Conservation (phyloP, 257 asterid genomes). For the Nicotiana paniculata region DNA sequence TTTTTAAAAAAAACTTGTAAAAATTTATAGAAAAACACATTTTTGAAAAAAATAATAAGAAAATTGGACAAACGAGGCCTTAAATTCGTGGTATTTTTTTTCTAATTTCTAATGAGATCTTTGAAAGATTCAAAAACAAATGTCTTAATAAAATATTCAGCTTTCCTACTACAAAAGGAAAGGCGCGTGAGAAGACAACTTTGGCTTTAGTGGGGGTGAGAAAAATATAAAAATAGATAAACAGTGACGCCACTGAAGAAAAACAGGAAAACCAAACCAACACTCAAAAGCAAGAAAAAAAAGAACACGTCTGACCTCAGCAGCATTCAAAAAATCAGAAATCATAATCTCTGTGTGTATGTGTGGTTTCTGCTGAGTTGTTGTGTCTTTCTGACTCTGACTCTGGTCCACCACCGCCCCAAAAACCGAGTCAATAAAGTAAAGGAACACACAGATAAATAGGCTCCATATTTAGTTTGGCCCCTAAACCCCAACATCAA, state of each 20-base stretch:
- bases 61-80: no score
- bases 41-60: no score
- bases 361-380: neutral
- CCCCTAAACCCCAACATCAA: constrained; percentile 8
- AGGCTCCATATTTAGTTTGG: neutral
- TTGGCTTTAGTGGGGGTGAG: neutral
- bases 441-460: neutral
- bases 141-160: no score
- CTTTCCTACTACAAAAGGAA: no score
- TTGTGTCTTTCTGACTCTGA: neutral
- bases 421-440: neutral
- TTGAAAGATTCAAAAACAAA: no score
- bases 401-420: neutral
- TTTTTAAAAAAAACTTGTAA: no score
- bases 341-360: neutral
- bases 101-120: no score
- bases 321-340: neutral
- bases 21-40: no score
- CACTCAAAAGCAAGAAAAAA: constrained; percentile 7
- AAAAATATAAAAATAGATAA: neutral
- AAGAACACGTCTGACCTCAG: neutral
- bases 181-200: neutral
- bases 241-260: neutral
- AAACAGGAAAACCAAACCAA: neutral
- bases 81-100: no score